phyloP scores from a whole-genome alignment of 208 protist genomes.

The Plasmodiophora brassicae region DNA sequence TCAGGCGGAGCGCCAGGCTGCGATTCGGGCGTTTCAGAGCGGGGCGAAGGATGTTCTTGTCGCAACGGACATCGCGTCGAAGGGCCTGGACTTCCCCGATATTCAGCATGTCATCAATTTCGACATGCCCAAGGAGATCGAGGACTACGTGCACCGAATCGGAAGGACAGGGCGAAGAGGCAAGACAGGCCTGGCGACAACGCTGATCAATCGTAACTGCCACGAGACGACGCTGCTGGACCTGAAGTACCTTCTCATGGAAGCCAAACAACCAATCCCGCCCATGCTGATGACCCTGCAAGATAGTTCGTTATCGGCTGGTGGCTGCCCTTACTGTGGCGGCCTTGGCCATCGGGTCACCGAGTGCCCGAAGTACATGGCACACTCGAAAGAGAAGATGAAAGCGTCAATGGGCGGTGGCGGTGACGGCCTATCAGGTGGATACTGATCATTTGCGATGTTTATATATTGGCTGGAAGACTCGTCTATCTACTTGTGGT shows the following conservation, averaged over 20 bases:
- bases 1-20: slow-evolving; percentile 69
- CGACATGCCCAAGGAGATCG: slow-evolving; percentile 96
- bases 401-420: slow-evolving; percentile 13
- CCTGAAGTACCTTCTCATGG: slow-evolving; percentile 77
- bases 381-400: slow-evolving; percentile 29
- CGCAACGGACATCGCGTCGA: slow-evolving; percentile 68
- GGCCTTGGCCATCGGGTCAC: slow-evolving; percentile 73
- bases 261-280: slow-evolving; percentile 73
- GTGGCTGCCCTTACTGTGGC: slow-evolving; percentile 73
- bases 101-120: slow-evolving; percentile 97
- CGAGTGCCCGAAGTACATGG: slow-evolving; percentile 66
- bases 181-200: slow-evolving; percentile 78
- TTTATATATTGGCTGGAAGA: too few relatives aligned
- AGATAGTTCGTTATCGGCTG: slow-evolving; percentile 26
- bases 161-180: slow-evolving; percentile 79
- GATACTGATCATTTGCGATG: too few relatives aligned
- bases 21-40: slow-evolving; percentile 60
- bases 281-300: slow-evolving; percentile 46
- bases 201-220: slow-evolving; percentile 71
- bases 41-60: slow-evolving; percentile 75
- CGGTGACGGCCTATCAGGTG: too few relatives aligned
- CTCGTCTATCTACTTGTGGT: too few relatives aligned
- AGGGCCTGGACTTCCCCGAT: slow-evolving; percentile 92
- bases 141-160: slow-evolving; percentile 80
- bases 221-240: slow-evolving; percentile 72